A percentile compares a stretch with the other conserved stretches of the same genome.
Conservation (phyloP, 495 filamentous ascomycete genomes). For the Aspergillus biplanus region DNA sequence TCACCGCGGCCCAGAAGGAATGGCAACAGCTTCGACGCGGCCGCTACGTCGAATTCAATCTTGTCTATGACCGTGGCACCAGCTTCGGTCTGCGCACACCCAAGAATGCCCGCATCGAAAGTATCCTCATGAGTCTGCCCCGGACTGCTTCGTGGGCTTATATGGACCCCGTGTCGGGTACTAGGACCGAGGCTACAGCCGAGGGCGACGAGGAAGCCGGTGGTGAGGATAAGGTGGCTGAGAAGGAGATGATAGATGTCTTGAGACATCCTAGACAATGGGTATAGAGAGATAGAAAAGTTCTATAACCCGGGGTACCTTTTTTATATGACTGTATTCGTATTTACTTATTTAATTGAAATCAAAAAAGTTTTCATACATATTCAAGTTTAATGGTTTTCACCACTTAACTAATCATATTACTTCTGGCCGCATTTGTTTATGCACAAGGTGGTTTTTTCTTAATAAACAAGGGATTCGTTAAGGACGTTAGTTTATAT, state of each 20-base stretch:
- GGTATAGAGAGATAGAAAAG: conserved; percentile 57
- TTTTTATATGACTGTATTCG: not conserved
- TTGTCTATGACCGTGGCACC: conserved; percentile 95
- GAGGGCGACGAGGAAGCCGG: conserved; percentile 43
- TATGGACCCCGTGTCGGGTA: conserved; percentile 71
- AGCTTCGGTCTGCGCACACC: conserved; percentile 94
- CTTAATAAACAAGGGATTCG: too few species aligned
- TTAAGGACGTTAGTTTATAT: not conserved
- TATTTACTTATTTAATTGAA: conserved; percentile 8
- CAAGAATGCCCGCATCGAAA: conserved; percentile 80
- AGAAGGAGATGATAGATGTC: conserved; percentile 79
- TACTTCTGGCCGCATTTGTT: too few species aligned
- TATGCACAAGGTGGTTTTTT: too few species aligned
- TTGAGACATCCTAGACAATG: conserved; percentile 86
- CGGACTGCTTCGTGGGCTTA: conserved; percentile 93
- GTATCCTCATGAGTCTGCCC: conserved; percentile 96
- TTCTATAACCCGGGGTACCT: not conserved
- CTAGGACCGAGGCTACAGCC: conserved; percentile 40
- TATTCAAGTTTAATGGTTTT: not conserved
- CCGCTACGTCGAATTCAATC: conserved; percentile 97
- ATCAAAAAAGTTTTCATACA: not conserved
- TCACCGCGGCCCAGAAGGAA: conserved; percentile 78
- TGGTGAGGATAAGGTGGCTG: conserved; percentile 45
- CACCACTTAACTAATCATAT: too few species aligned
- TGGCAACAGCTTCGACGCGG: conserved; percentile 97